Conservation (phyloP, 257 asterid genomes). For the Ballota nigra region DNA sequence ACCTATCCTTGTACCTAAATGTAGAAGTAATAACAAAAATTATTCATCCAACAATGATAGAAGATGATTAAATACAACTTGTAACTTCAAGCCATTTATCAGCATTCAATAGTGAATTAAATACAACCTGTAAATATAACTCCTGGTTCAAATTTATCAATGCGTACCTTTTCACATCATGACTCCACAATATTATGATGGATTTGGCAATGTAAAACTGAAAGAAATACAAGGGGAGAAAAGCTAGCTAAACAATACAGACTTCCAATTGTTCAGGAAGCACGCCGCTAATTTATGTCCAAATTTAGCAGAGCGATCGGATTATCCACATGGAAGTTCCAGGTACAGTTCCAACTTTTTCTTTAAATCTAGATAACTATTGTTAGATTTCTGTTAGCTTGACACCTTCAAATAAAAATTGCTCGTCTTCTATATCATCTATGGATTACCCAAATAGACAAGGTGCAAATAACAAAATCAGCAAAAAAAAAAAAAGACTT, state of each 20-base stretch:
- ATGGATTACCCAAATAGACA: slow-evolving; percentile 36
- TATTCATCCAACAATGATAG: not conserved
- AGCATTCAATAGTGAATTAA: not conserved
- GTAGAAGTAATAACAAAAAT: not conserved
- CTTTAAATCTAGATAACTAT: no score
- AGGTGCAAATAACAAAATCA: slow-evolving; percentile 10
- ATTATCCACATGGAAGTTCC: slow-evolving; percentile 29
- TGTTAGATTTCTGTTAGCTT: no score
- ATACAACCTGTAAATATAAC: not conserved
- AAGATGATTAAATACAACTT: no score
- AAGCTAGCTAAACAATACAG: not conserved
- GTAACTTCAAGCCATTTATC: not conserved
- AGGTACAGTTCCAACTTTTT: no score
- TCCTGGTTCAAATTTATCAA: not conserved
- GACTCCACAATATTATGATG: not conserved
- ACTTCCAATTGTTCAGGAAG: not conserved
- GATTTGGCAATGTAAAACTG: not conserved
- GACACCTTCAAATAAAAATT: slow-evolving; percentile 75
- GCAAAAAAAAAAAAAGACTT: slow-evolving; percentile 19
- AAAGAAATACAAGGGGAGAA: slow-evolving; percentile 3
- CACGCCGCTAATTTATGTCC: not conserved
- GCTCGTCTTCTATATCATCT: slow-evolving; percentile 90
- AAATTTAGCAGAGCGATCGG: not conserved
- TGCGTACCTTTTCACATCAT: not conserved
- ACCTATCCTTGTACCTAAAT: slow-evolving; percentile 75